A percentile compares a stretch with the other conserved stretches of the same genome.
Evolutionary conservation across 805 yeast species (phyloP).

Genomic region (Kuraishia cidri): DNA sequence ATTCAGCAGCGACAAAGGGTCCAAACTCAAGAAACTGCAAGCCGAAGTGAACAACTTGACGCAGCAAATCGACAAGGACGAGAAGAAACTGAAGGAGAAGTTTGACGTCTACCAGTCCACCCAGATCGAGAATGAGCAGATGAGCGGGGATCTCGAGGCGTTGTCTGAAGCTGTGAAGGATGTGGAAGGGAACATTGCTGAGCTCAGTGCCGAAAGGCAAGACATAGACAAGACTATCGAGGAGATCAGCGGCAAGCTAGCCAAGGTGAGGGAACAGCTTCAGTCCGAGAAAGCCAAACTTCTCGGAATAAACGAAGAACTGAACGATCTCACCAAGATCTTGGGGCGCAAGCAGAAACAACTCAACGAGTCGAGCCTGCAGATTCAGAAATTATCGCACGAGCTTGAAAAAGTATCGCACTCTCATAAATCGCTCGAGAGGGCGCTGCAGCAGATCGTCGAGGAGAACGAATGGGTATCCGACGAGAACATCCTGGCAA

Average conservation of each 20-base stretch:
- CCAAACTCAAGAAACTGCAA: slow-evolving; percentile 62
- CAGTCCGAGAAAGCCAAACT: slow-evolving; percentile 51
- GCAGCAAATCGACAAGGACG: slow-evolving; percentile 23
- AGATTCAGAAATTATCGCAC: slow-evolving; percentile 43
- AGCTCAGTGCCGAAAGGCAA: slow-evolving; percentile 13
- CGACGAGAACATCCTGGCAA: slow-evolving; percentile 49
- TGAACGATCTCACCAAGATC: slow-evolving; percentile 44
- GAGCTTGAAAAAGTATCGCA: slow-evolving; percentile 41
- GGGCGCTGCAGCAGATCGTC: slow-evolving; percentile 34
- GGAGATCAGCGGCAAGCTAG: slow-evolving; percentile 16
- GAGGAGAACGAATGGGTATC: slow-evolving; percentile 63
- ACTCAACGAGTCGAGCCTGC: slow-evolving; percentile 37
- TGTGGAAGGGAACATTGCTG: slow-evolving; percentile 21
- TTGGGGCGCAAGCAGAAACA: slow-evolving; percentile 33
- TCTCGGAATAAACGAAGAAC: slow-evolving; percentile 68
- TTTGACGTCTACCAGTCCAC: slow-evolving; percentile 52
- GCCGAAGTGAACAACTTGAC: slow-evolving; percentile 36
- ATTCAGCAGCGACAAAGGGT: slow-evolving; percentile 69
- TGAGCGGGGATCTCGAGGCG: slow-evolving; percentile 42
- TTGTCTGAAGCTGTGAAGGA: slow-evolving; percentile 32
- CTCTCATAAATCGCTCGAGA: slow-evolving; percentile 24
- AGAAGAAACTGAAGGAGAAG: slow-evolving; percentile 30
- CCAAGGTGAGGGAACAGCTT: slow-evolving; percentile 21
- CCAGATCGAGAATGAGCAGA: slow-evolving; percentile 66
- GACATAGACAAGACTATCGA: slow-evolving; percentile 14